phyloP scores from a whole-genome alignment of 768 basidiomycete species.

The Hygrophorus russula region DNA sequence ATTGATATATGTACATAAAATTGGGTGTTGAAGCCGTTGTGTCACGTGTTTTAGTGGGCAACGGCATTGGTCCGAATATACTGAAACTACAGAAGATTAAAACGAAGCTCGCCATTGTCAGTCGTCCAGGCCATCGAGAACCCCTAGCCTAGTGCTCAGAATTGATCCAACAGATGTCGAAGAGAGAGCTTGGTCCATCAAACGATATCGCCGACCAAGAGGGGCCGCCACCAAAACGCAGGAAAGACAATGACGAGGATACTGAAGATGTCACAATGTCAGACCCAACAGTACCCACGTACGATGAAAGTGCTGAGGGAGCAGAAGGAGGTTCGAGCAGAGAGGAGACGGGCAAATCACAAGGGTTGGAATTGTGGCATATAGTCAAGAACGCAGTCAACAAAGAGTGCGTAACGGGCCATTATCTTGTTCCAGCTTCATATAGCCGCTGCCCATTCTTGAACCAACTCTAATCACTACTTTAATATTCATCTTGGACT shows the following conservation, averaged over 20 bases:
- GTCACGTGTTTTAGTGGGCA: neutral
- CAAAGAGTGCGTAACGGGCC: conserved; percentile 65
- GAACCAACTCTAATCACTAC: conserved; percentile 17
- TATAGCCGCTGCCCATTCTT: conserved; percentile 13
- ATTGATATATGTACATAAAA: no score
- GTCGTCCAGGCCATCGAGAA: neutral
- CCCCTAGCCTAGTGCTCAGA: no score
- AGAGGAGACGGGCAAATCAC: conserved; percentile 36
- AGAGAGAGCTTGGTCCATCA: conserved; percentile 32
- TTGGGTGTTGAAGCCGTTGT: neutral
- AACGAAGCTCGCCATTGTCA: neutral
- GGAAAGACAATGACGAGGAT: conserved; percentile 23
- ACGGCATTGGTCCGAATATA: neutral
- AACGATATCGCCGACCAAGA: conserved; percentile 28
- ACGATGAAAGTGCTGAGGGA: conserved; percentile 3
- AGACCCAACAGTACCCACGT: neutral
- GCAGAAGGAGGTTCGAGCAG: conserved; percentile 15
- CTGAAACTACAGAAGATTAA: neutral
- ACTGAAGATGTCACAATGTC: conserved; percentile 3
- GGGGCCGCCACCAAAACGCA: conserved; percentile 39
- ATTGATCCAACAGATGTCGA: conserved; percentile 23
- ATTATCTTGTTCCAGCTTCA: conserved; percentile 14
- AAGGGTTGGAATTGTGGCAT: conserved; percentile 65
- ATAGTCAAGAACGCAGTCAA: conserved; percentile 72
- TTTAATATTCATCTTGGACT: conserved; percentile 11